Evolutionary conservation across 768 basidiomycete species (phyloP).

Genomic region (Galerina marginata): DNA sequence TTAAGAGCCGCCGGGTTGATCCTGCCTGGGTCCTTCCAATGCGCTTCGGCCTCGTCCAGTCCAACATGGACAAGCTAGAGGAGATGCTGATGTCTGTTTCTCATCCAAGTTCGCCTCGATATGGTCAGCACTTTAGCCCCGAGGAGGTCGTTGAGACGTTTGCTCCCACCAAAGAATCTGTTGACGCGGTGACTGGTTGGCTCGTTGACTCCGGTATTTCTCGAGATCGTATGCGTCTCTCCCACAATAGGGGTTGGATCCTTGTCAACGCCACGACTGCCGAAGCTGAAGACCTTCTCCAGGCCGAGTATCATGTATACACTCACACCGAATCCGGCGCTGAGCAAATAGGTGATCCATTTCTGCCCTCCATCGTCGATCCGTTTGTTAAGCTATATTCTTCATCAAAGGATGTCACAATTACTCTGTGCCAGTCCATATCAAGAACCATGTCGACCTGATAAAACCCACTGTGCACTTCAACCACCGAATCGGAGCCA

Average conservation of each 20-base stretch:
- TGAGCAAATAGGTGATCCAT: slow-evolving; percentile 43
- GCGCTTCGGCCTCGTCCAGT: slow-evolving; percentile 54
- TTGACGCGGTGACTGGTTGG: slow-evolving; percentile 51
- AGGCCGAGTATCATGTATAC: slow-evolving; percentile 53
- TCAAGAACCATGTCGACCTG: slow-evolving; percentile 45
- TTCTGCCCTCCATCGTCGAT: neutral
- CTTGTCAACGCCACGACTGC: slow-evolving; percentile 45
- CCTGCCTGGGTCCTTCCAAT: slow-evolving; percentile 42
- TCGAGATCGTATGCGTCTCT: slow-evolving; percentile 41
- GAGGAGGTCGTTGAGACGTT: slow-evolving; percentile 42
- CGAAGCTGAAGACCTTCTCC: slow-evolving; percentile 46
- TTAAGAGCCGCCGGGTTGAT: slow-evolving; percentile 28
- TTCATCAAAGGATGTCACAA: slow-evolving; percentile 38
- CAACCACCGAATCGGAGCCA: slow-evolving; percentile 32
- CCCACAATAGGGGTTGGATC: slow-evolving; percentile 46
- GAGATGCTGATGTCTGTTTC: slow-evolving; percentile 51
- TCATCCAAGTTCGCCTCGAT: slow-evolving; percentile 52
- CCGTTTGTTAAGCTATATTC: neutral
- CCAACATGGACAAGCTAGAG: slow-evolving; percentile 49
- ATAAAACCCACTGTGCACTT: slow-evolving; percentile 48
- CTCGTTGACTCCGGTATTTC: slow-evolving; percentile 45
- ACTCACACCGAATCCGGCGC: slow-evolving; percentile 40
- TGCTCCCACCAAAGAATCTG: slow-evolving; percentile 35
- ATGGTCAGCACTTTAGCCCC: slow-evolving; percentile 54
- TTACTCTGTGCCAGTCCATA: slow-evolving; percentile 43